A percentile compares a stretch with the other conserved stretches of the same genome.
phyloP scores from a whole-genome alignment of 2,329 filamentous ascomycete genomes.

The Fusarium liriodendri region DNA sequence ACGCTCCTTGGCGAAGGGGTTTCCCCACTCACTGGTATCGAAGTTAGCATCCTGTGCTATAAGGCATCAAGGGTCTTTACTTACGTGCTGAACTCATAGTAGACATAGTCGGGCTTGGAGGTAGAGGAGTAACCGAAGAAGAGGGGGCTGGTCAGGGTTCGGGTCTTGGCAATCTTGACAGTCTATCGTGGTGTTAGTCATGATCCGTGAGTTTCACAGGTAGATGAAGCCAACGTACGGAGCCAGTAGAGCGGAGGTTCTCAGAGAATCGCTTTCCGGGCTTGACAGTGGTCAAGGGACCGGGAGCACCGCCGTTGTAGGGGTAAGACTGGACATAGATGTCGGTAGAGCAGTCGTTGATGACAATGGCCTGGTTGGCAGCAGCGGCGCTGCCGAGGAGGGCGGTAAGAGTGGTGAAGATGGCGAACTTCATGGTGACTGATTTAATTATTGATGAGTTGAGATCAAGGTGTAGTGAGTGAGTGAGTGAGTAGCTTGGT shows the following conservation, averaged over 20 bases:
- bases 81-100: constrained; percentile 55
- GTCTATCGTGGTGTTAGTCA: constrained; percentile 43
- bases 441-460: neutral
- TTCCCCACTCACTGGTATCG: constrained; percentile 42
- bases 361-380: constrained; percentile 51
- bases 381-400: constrained; percentile 47
- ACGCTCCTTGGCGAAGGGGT: constrained; percentile 52
- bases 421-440: constrained; percentile 45
- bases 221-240: constrained; percentile 39
- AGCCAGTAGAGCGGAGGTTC: constrained; percentile 49
- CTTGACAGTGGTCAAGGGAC: constrained; percentile 47
- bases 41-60: neutral
- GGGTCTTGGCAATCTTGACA: constrained; percentile 54
- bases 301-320: constrained; percentile 46
- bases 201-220: neutral
- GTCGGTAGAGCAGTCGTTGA: constrained; percentile 48
- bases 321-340: constrained; percentile 54
- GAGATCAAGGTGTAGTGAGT: neutral
- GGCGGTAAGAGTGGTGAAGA: constrained; percentile 44
- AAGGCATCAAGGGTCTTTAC: neutral
- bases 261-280: constrained; percentile 51
- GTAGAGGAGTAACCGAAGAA: constrained; percentile 57
- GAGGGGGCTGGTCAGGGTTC: constrained; percentile 50
- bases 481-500: neutral
- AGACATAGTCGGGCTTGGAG: constrained; percentile 50